Evolutionary conservation across 1,139 yeast species (phyloP).

Genomic region (Nakaseomyces delphensis): DNA sequence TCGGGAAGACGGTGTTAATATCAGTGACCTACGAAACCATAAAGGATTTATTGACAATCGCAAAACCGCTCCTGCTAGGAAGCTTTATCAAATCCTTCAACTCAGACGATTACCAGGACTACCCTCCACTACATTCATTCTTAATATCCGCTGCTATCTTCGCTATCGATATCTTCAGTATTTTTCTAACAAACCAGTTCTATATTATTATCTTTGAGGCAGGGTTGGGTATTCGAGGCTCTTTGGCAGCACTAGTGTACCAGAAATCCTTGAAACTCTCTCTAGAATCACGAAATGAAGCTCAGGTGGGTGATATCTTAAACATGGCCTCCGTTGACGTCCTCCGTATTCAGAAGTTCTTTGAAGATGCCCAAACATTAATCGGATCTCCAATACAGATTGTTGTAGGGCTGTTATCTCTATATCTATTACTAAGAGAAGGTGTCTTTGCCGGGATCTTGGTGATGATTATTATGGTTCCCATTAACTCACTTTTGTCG

Average conservation of each 20-base stretch:
- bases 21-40: conserved; percentile 41
- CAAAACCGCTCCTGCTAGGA: conserved; percentile 51
- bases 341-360: conserved; percentile 44
- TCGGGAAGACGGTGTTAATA: conserved; percentile 39
- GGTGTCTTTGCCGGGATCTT: conserved; percentile 55
- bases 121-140: conserved; percentile 44
- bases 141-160: conserved; percentile 47
- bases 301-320: conserved; percentile 49
- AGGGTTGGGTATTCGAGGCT: conserved; percentile 44
- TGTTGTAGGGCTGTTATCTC: conserved; percentile 44
- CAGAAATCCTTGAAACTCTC: conserved; percentile 45
- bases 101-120: conserved; percentile 18
- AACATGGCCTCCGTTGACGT: conserved; percentile 55
- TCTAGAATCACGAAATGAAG: conserved; percentile 38
- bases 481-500: conserved; percentile 47
- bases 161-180: conserved; percentile 38
- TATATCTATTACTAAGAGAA: conserved; percentile 51
- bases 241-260: conserved; percentile 43
- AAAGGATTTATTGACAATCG: conserved; percentile 40
- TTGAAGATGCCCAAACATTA: conserved; percentile 45
- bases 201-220: conserved; percentile 45
- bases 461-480: conserved; percentile 48
- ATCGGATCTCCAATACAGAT: conserved; percentile 55
- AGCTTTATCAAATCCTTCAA: conserved; percentile 42
- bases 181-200: conserved; percentile 44